Evolutionary conservation across 257 asterid species (phyloP), one percentile per base, ranked within the genome.

Genomic region (Primulina eburnea): DNA sequence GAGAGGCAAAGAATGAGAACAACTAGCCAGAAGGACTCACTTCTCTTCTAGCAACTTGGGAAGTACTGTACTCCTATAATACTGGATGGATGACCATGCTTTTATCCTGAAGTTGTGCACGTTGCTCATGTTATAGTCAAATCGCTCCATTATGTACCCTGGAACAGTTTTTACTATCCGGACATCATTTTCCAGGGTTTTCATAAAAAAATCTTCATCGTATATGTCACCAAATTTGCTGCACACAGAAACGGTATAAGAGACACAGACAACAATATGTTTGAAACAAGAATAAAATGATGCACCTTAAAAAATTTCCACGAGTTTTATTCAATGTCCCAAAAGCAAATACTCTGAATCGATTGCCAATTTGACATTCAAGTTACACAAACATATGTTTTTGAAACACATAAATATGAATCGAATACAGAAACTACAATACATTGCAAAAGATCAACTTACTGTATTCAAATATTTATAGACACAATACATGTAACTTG

Each of bases 11-110:
- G 14, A 71, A 70, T 33, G 38, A 58, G 73, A 76, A 79, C 32
- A 72, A 21, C 68, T 73, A 78, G 21, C 60, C 67, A 57, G 70
- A 37, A 67, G 18, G 65, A 79, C 96, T 88, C 82, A 94, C 99
- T 85, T 91, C 76, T 89, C 97, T 83, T 94, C 99, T 34, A 91
- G 93, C 70, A 94, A 81, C 89, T 86, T 89, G 32, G 99, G 99
- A 58, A 91, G 88, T 77, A 94, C 99, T 53, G 77, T 85, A 61
- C 88, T 92, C 47, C 85, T 84, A 78, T 94, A 94, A 79, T 82
- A 91, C 57, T 76, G 77, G 73, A 89, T 83, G 70, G 96, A 84
- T 68, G 99, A 85, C 99, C 95, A 86, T 75, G 99, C 99, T 77
- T 89, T 94, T 83, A 94, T 80, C 84, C 90, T 86, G 76, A 94